Evolutionary conservation across 345 rosid species (phyloP).

Genomic region (Cardamine occulta): DNA sequence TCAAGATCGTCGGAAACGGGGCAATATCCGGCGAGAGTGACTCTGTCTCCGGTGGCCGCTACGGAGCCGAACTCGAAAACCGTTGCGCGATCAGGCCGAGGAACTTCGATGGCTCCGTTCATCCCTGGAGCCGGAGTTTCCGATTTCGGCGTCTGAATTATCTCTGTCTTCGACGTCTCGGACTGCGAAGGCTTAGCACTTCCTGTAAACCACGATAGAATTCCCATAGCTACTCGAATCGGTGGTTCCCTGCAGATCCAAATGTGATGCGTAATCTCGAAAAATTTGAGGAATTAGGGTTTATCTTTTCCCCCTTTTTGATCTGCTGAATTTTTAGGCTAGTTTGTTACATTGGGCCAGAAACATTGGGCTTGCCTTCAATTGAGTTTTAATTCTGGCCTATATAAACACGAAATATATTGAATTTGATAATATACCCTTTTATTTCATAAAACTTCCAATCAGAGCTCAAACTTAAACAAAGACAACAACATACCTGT

Average conservation of each 20-base stretch:
- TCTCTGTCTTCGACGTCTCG: conserved; percentile 38
- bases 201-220: conserved; percentile 84
- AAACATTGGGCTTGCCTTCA: background rate
- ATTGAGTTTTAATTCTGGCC: background rate
- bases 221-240: conserved; percentile 59
- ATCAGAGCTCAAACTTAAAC: background rate
- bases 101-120: conserved; percentile 91
- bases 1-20: conserved; percentile 94
- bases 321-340: background rate
- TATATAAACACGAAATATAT: background rate
- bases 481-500: background rate
- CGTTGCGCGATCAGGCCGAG: conserved; percentile 71
- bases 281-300: conserved; percentile 28
- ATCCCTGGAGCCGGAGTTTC: conserved; percentile 55
- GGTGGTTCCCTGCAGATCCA: conserved; percentile 2
- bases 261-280: conserved; percentile 5
- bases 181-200: conserved; percentile 49
- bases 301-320: conserved; percentile 31
- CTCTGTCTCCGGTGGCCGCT: conserved; percentile 69
- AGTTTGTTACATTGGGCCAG: conserved; percentile 1
- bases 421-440: background rate
- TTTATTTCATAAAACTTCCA: background rate
- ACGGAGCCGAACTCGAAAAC: conserved; percentile 93
- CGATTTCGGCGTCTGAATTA: conserved; percentile 27
- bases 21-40: conserved; percentile 89